A percentile compares a stretch with the other conserved stretches of the same genome.
Conservation (phyloP, 306 rosid species). For the Quercus rubra region DNA sequence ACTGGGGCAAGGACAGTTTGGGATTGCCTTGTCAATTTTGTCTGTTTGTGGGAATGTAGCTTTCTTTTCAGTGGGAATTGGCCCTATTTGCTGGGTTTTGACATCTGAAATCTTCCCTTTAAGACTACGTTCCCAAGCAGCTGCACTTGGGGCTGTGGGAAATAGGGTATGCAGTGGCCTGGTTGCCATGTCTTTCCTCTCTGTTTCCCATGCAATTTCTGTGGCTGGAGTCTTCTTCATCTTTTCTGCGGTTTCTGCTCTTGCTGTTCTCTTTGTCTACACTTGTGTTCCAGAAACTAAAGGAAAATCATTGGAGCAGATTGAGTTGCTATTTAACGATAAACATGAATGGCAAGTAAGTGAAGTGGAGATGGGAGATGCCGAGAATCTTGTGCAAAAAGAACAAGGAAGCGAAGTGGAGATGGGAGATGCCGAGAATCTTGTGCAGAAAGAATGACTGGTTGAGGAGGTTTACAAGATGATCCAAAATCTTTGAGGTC, state of each 20-base stretch:
- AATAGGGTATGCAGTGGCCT: conserved; percentile 85
- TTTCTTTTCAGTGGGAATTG: conserved; percentile 86
- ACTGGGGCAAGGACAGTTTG: conserved; percentile 47
- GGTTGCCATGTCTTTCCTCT: conserved; percentile 89
- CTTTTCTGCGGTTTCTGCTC: conserved; percentile 64
- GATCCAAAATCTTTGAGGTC: neutral
- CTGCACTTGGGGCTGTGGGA: conserved; percentile 83
- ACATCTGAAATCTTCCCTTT: conserved; percentile 91
- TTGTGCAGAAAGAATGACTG: conserved; percentile 58
- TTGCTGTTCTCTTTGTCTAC: conserved; percentile 64
- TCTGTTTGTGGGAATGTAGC: conserved; percentile 93
- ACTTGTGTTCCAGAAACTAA: conserved; percentile 78
- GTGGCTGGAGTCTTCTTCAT: conserved; percentile 68
- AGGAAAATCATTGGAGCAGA: conserved; percentile 92
- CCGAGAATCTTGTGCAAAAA: conserved; percentile 79
- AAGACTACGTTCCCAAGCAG: conserved; percentile 80
- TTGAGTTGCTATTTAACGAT: conserved; percentile 70
- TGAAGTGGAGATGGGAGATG: conserved; percentile 78
- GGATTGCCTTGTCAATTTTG: conserved; percentile 48
- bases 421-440: conserved; percentile 82
- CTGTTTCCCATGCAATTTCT: conserved; percentile 57
- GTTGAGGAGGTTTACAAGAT: neutral
- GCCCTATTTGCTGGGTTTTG: conserved; percentile 95
- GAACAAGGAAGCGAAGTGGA: conserved; percentile 7
- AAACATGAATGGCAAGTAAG: conserved; percentile 40